Evolutionary conservation across 176 grass and related monocot genomes (phyloP).

Genomic region (Microstegium vimineum): DNA sequence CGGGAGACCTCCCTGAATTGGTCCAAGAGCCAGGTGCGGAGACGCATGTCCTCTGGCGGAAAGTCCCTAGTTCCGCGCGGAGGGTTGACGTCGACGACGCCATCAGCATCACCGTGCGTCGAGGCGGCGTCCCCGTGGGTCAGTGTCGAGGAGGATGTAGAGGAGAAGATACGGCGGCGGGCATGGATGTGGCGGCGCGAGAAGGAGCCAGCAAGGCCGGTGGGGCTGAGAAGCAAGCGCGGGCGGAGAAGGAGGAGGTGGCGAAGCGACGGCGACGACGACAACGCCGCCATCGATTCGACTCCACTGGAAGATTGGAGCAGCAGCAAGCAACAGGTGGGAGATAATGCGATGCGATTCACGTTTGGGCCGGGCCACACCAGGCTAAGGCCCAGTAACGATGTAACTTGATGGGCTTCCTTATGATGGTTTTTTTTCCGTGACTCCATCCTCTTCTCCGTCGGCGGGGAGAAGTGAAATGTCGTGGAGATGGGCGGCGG

Average conservation of each 20-base stretch:
- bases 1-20: slow-evolving; percentile 76
- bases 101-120: not conserved
- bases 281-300: not conserved
- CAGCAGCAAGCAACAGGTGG: not conserved
- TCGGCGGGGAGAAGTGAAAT: slow-evolving; percentile 14
- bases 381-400: not conserved
- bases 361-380: not conserved
- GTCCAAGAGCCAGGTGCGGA: slow-evolving; percentile 78
- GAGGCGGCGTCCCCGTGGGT: not conserved
- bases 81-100: slow-evolving; percentile 65
- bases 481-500: slow-evolving; percentile 16
- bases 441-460: not conserved
- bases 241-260: slow-evolving; percentile 37
- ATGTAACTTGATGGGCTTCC: not conserved
- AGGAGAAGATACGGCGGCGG: not conserved
- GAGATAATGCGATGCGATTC: not conserved
- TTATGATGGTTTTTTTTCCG: not conserved
- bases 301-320: not conserved
- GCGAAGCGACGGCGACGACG: slow-evolving; percentile 17
- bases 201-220: not conserved
- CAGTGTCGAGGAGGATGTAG: not conserved
- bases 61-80: slow-evolving; percentile 82
- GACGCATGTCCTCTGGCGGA: slow-evolving; percentile 76
- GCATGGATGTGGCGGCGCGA: not conserved
- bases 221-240: slow-evolving; percentile 9